Evolutionary conservation across 306 rosid genomes (phyloP).

Genomic region (Ammopiptanthus mongolicus): DNA sequence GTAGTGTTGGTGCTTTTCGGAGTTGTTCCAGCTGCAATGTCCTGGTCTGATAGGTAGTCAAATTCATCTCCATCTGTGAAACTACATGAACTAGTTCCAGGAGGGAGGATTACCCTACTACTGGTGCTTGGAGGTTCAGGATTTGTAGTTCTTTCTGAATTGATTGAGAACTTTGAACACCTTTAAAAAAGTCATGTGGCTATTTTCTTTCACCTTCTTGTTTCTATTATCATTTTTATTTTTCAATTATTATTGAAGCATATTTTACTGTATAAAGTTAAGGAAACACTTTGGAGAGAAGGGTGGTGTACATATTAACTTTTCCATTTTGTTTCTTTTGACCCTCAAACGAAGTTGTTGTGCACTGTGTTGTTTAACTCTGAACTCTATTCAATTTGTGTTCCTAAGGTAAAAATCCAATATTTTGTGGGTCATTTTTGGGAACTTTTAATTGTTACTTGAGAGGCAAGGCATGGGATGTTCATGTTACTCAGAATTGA

Average conservation of each 20-base stretch:
- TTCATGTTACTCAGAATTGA: not conserved
- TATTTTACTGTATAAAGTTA: not conserved
- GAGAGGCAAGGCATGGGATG: not conserved
- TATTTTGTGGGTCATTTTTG: conserved; percentile 13
- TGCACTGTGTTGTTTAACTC: too few species aligned
- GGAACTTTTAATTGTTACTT: not conserved
- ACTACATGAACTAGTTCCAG: conserved; percentile 65
- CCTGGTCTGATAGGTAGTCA: conserved; percentile 73
- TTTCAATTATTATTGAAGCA: not conserved
- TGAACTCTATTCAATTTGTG: not conserved
- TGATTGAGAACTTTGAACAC: conserved; percentile 51
- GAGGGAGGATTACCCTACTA: conserved; percentile 70
- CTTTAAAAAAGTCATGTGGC: conserved; percentile 9
- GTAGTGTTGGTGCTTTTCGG: conserved; percentile 73
- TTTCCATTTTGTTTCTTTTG: not conserved
- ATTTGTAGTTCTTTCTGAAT: conserved; percentile 51
- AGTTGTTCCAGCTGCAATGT: conserved; percentile 73
- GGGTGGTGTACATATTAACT: not conserved
- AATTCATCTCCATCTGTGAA: conserved; percentile 33
- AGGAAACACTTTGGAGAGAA: not conserved
- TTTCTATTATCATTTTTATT: not conserved
- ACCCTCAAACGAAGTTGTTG: too few species aligned
- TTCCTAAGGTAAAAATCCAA: not conserved
- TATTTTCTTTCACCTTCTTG: not conserved
- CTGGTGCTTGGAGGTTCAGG: conserved; percentile 65